Conservation (phyloP, 305 asterid genomes). For the Solanum chacoense region DNA sequence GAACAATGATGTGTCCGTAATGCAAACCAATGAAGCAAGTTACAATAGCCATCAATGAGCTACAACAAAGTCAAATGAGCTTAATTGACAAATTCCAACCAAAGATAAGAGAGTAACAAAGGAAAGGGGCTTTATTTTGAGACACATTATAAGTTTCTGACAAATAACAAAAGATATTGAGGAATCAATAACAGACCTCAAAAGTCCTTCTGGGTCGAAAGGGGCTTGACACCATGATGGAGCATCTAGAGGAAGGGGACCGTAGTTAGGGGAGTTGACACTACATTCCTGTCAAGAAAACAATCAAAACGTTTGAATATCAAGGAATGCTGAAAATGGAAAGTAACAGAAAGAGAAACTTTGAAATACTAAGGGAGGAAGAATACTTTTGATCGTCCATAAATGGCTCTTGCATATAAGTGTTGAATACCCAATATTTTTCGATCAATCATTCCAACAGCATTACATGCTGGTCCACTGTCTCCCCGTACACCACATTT, state of each 20-base stretch:
- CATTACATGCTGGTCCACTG: slow-evolving; percentile 71
- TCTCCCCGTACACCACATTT: slow-evolving; percentile 53
- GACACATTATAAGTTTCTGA: background rate
- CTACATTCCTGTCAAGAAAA: slow-evolving; percentile 50
- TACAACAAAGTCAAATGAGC: slow-evolving; percentile 22
- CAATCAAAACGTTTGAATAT: background rate
- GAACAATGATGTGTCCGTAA: slow-evolving; percentile 50
- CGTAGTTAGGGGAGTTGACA: slow-evolving; percentile 61
- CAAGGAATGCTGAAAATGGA: background rate
- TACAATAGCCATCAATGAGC: slow-evolving; percentile 61
- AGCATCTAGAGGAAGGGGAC: slow-evolving; percentile 58
- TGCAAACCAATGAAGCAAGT: slow-evolving; percentile 56
- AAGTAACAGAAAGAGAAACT: background rate
- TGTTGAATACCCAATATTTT: slow-evolving; percentile 47
- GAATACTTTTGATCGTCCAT: slow-evolving; percentile 45
- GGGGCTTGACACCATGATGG: slow-evolving; percentile 79
- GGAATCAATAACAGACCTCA: slow-evolving; percentile 34
- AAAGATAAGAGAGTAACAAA: background rate
- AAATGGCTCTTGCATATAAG: slow-evolving; percentile 49
- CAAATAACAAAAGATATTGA: background rate
- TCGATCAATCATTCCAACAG: slow-evolving; percentile 68
- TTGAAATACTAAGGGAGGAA: background rate
- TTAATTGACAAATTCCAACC: slow-evolving; percentile 4
- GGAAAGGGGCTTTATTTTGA: background rate
- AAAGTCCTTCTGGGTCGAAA: slow-evolving; percentile 65